A percentile compares a stretch with the other conserved stretches of the same genome.
Conservation (phyloP, 106 monocot genomes). For the Dioscorea alata region DNA sequence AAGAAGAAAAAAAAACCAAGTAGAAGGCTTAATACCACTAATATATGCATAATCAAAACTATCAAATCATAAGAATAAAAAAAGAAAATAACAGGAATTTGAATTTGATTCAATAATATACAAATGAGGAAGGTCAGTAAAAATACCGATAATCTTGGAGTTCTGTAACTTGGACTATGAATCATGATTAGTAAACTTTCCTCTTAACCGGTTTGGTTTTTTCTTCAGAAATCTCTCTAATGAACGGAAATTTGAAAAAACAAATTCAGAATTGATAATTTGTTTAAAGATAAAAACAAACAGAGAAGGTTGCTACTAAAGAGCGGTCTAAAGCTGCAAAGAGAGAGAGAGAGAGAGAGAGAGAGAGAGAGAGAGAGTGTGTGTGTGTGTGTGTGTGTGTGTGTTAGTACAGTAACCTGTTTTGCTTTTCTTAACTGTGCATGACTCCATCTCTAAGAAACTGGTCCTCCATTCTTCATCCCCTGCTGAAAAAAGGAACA, state of each 20-base stretch:
- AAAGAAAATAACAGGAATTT: too few species aligned
- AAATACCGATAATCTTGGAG: constrained; percentile 12
- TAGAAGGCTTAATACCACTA: too few species aligned
- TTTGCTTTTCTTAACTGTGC: constrained; percentile 78
- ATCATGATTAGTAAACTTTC: constrained; percentile 11
- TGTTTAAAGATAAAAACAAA: neutral
- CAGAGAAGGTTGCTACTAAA: neutral
- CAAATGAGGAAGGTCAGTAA: neutral
- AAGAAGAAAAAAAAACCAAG: too few species aligned
- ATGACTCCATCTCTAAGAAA: constrained; percentile 65
- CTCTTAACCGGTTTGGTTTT: neutral
- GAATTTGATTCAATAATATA: too few species aligned
- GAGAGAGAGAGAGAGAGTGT: too few species aligned
- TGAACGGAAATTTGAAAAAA: constrained; percentile 1
- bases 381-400: too few species aligned
- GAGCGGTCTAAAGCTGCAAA: neutral
- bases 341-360: too few species aligned
- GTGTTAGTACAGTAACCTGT: constrained; percentile 41
- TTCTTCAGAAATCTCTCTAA: constrained; percentile 12
- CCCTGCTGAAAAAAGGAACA: constrained; percentile 15
- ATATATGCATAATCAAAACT: too few species aligned
- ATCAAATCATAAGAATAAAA: too few species aligned
- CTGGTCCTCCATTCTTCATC: constrained; percentile 51
- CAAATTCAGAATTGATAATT: neutral
- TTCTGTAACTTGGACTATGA: neutral